These are phyloP conservation scores for Stentor roeselii DNA, from an alignment of 73 alveolate species.

Conservation along the genomic window DNA sequence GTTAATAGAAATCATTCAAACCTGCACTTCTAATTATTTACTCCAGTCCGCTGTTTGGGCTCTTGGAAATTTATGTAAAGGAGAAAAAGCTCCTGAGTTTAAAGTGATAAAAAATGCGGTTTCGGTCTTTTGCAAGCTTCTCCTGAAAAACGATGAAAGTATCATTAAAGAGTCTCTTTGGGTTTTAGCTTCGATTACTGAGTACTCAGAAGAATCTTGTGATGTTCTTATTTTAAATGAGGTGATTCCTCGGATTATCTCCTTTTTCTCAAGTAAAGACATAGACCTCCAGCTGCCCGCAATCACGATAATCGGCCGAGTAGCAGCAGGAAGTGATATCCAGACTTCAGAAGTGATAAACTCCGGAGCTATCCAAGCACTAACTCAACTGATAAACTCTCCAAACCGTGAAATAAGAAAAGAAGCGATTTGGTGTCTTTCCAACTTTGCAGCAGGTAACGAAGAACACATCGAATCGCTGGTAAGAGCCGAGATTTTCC, in stretches of 20 bases:
- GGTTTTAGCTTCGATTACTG: background rate
- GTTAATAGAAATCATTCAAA: background rate
- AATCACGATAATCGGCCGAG: background rate
- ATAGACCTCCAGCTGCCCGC: background rate
- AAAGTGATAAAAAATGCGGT: background rate
- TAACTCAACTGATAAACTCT: background rate
- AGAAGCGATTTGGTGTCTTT: background rate
- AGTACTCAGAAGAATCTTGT: background rate
- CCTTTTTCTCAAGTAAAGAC: background rate
- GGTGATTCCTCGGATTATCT: background rate
- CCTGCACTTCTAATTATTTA: background rate
- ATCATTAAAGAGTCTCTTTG: background rate
- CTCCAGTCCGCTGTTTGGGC: constrained; percentile 14
- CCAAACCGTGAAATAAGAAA: background rate
- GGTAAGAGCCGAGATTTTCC: background rate
- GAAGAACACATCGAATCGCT: background rate
- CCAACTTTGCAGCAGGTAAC: background rate
- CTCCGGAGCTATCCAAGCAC: background rate
- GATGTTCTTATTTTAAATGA: background rate
- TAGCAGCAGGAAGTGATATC: background rate
- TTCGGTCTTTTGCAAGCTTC: background rate
- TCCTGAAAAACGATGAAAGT: background rate
- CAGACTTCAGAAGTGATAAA: background rate
- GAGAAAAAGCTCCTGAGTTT: constrained; percentile 3
- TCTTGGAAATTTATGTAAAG: background rate